A percentile compares a stretch with the other conserved stretches of the same genome.
Evolutionary conservation across 78 protist species (phyloP).

Genomic region (Chrysochromulina tobinii): DNA sequence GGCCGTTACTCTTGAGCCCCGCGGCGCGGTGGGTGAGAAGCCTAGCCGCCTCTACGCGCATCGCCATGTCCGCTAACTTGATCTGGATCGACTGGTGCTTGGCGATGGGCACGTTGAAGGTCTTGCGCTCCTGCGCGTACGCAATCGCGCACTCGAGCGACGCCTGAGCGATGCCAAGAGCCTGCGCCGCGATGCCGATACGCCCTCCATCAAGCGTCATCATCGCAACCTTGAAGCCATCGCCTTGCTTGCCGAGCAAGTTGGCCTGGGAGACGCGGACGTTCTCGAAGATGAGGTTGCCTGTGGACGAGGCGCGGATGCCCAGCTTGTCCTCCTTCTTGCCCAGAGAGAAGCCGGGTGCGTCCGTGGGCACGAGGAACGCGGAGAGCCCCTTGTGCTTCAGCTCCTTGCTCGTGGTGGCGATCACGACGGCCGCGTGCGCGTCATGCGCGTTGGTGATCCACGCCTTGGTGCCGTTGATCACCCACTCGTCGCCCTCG

Average conservation of each 20-base stretch:
- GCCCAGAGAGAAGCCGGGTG: slow-evolving; percentile 33
- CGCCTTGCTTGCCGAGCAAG: slow-evolving; percentile 26
- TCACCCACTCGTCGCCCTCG: slow-evolving; percentile 29
- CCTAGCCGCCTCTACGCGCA: background rate
- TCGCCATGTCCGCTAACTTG: background rate
- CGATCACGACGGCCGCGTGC: slow-evolving; percentile 37
- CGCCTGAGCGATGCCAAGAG: slow-evolving; percentile 53
- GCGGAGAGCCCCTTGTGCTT: background rate
- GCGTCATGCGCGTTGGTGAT: slow-evolving; percentile 9
- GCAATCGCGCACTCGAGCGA: slow-evolving; percentile 18
- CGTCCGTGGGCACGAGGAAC: background rate
- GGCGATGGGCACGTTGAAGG: slow-evolving; percentile 42
- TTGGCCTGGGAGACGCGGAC: background rate
- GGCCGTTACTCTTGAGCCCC: background rate
- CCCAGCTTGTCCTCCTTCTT: slow-evolving; percentile 53
- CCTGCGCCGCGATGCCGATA: slow-evolving; percentile 47
- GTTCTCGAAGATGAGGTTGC: slow-evolving; percentile 17
- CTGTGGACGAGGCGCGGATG: slow-evolving; percentile 35
- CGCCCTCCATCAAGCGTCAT: slow-evolving; percentile 49
- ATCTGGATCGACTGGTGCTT: background rate
- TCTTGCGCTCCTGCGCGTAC: slow-evolving; percentile 30
- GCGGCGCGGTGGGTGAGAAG: slow-evolving; percentile 42
- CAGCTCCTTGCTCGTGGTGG: slow-evolving; percentile 31
- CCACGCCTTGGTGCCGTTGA: slow-evolving; percentile 43
- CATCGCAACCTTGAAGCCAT: slow-evolving; percentile 37